phyloP scores from a whole-genome alignment of 2,329 filamentous ascomycete genomes.

The Achaetomium macrosporum region DNA sequence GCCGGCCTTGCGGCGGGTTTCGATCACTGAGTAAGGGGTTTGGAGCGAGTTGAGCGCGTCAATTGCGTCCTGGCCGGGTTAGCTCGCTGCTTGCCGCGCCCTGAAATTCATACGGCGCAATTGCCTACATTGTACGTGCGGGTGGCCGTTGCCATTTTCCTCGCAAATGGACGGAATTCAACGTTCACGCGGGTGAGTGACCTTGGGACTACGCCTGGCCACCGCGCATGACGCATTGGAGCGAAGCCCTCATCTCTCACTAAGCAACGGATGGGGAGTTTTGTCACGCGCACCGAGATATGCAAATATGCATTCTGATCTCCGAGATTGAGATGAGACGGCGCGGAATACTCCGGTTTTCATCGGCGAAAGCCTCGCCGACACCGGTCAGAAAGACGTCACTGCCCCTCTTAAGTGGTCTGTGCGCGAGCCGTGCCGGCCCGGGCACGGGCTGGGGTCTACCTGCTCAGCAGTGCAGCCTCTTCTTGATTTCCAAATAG shows the following conservation, averaged over 20 bases:
- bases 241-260: background rate
- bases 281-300: background rate
- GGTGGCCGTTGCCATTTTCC: constrained; percentile 8
- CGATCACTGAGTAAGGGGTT: constrained; percentile 74
- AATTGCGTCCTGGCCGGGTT: constrained; percentile 56
- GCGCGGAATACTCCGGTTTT: constrained; percentile 11
- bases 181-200: background rate
- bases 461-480: no score
- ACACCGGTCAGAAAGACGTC: constrained; percentile 6
- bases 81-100: no score
- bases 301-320: background rate
- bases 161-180: background rate
- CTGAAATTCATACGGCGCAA: no score
- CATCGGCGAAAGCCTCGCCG: constrained; percentile 6
- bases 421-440: constrained; percentile 4
- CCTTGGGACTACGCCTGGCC: constrained; percentile 8
- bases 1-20: constrained; percentile 71
- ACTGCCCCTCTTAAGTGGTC: background rate
- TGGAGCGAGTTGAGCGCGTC: constrained; percentile 72
- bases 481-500: no score
- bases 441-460: no score
- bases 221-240: constrained; percentile 16
- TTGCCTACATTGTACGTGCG: constrained; percentile 17
- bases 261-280: background rate
- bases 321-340: background rate